Percentiles rank a stretch among this genome's conserved stretches.
Evolutionary conservation across 306 rosid species (phyloP).

Genomic region (Cercis canadensis): DNA sequence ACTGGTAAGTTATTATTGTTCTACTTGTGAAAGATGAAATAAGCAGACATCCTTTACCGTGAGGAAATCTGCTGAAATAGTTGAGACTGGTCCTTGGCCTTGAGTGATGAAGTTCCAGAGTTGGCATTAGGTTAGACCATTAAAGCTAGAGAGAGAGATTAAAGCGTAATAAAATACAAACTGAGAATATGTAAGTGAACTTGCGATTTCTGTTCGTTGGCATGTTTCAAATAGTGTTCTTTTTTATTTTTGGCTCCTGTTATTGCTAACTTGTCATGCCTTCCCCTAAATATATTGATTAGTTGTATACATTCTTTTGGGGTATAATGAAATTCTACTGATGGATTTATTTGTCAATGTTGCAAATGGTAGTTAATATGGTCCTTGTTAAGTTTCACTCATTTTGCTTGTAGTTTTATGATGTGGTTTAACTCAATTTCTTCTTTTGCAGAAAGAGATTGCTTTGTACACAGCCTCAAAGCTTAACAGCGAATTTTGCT

Average conservation of each 20-base stretch:
- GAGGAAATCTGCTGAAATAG: constrained; percentile 7
- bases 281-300: background rate
- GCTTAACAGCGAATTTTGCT: constrained; percentile 70
- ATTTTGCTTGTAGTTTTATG: constrained; percentile 28
- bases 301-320: constrained; percentile 21
- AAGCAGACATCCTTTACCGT: constrained; percentile 12
- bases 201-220: background rate
- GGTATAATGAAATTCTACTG: constrained; percentile 27
- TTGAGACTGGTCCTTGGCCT: background rate
- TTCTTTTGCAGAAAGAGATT: constrained; percentile 85
- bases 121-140: constrained; percentile 9
- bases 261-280: constrained; percentile 3
- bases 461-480: constrained; percentile 91
- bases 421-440: constrained; percentile 25
- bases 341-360: background rate
- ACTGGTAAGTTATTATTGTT: background rate
- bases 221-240: constrained; percentile 13
- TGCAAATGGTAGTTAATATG: constrained; percentile 14
- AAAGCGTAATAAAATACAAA: constrained; percentile 5
- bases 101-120: constrained; percentile 26
- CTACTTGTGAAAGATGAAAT: constrained; percentile 17
- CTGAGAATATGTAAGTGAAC: constrained; percentile 7
- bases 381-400: constrained; percentile 32
- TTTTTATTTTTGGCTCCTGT: constrained; percentile 5
- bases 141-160: constrained; percentile 11